Evolutionary conservation across 305 asterid genomes (phyloP).

Genomic region (Fraxinus nigra): DNA sequence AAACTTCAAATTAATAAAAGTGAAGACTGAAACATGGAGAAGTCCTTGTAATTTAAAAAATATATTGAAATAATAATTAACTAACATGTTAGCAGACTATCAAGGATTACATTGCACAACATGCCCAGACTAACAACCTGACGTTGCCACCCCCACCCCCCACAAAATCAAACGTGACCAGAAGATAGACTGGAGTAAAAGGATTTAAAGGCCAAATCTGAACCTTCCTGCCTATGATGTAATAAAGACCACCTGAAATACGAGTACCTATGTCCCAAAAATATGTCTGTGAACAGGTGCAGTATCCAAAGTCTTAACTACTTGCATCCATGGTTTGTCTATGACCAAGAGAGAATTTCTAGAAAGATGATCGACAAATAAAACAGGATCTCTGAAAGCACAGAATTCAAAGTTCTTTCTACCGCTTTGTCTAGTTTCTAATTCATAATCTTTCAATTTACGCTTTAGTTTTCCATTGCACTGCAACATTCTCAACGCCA

Average conservation of each 20-base stretch:
- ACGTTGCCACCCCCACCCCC: constrained; percentile 6
- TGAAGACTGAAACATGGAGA: background rate
- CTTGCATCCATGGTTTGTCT: constrained; percentile 87
- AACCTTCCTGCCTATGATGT: background rate
- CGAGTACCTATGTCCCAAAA: constrained; percentile 62
- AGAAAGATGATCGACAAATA: constrained; percentile 85
- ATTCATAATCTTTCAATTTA: constrained; percentile 40
- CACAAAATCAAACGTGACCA: background rate
- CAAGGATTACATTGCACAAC: constrained; percentile 53
- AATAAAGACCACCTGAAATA: background rate
- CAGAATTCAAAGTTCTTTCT: constrained; percentile 66
- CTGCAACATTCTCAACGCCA: constrained; percentile 23
- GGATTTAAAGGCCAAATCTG: constrained; percentile 6
- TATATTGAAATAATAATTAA: constrained; percentile 22
- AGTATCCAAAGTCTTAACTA: constrained; percentile 59
- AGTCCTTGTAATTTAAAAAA: background rate
- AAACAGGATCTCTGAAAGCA: constrained; percentile 73
- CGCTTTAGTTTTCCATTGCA: constrained; percentile 60
- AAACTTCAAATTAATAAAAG: background rate
- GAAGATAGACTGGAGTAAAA: constrained; percentile 34
- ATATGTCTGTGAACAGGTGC: constrained; percentile 91
- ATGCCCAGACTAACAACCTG: constrained; percentile 32
- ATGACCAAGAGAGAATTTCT: constrained; percentile 75
- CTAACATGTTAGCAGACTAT: constrained; percentile 28
- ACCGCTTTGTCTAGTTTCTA: constrained; percentile 49